Base-by-base conservation (phyloP, 2,329 filamentous ascomycete species). In the Dactylonectria macrodidyma region DNA sequence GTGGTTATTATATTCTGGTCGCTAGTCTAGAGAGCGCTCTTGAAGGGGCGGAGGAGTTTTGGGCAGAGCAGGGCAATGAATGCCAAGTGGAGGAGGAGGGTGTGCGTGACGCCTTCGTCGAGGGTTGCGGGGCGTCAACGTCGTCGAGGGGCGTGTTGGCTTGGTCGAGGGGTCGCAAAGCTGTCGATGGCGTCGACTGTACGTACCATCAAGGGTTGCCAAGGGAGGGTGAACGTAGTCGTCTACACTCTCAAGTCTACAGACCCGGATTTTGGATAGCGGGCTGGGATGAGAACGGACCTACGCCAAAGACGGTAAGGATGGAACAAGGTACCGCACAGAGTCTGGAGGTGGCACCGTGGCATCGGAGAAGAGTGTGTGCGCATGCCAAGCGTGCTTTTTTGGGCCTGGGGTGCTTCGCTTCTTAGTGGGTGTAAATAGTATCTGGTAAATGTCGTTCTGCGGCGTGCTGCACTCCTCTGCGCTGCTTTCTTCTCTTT, bases 1-100 rank as follows among this genome's bases (percentile, higher is more conserved):
- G 75, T 75, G 76, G 68, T 71, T 75, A 76, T 77, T 77, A 77
- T 77, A 77, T 76, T 77, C 72, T 70, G 68, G 51, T 72, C 36
- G 59, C 62, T 74, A 73, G 73, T 59, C 71, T 64, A 26, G 62
- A 38, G 65, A 70, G 69, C 66, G 70, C 70, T 64, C 69, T 69
- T 64, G 66, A 71, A 65, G 55, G 72, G 69, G 69, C 66, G 65
- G 64, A 73, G 62, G 55, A 72, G 68, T 74, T 73, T 7, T 70
- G 67, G 72, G 66, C 71, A 62, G 66, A 61, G 44, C 59, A 73
- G 59, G 61, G 67, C 59, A 62, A 62, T 62, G 47, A 62, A 62
- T 62, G 47, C 60, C 55, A 56, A 65, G 72, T 75, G 71, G 72
- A 73, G 69, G 67, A 71, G 71, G 65, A 36, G 63, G 59, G 57